Percentiles rank a stretch among this genome's conserved stretches.
These are phyloP conservation scores for Apiotrichum sp. DNA, from an alignment of 1,284 basidiomycete genomes.

Conservation along the genomic window DNA sequence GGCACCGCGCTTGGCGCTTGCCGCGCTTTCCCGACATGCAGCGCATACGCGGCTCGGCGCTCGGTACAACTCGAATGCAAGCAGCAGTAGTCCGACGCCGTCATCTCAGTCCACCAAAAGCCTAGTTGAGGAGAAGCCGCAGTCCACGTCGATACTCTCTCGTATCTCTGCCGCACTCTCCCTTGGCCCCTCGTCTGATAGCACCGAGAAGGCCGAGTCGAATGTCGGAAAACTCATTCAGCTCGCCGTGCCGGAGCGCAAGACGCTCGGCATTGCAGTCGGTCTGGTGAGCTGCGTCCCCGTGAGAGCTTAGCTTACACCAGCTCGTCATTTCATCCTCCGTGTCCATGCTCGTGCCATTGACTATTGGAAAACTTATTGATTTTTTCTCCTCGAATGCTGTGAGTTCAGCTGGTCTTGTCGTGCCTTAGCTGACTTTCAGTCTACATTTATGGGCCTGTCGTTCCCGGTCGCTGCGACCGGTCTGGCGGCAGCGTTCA, in stretches of 20 bases:
- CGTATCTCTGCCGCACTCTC: constrained; percentile 1
- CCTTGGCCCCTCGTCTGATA: constrained; percentile 2
- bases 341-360: constrained; percentile 84
- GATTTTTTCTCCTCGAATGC: constrained; percentile 78
- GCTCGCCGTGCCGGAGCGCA: constrained; percentile 71
- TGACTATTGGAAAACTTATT: constrained; percentile 84
- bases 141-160: neutral
- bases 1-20: neutral
- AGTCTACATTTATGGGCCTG: constrained; percentile 71
- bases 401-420: constrained; percentile 48
- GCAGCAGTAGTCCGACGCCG: neutral
- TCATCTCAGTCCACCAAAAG: neutral
- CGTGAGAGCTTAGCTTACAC: constrained; percentile 48
- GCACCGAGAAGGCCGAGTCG: constrained; percentile 9
- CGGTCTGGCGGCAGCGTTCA: constrained; percentile 71
- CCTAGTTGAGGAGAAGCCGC: neutral
- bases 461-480: constrained; percentile 74
- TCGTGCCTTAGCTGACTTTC: constrained; percentile 3
- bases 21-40: neutral
- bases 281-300: constrained; percentile 48
- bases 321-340: constrained; percentile 45
- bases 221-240: constrained; percentile 62
- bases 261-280: constrained; percentile 64
- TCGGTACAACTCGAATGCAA: constrained; percentile 5
- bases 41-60: neutral